Base-by-base conservation (phyloP, 139 green algal genomes). In the Zygnema cylindricum region DNA sequence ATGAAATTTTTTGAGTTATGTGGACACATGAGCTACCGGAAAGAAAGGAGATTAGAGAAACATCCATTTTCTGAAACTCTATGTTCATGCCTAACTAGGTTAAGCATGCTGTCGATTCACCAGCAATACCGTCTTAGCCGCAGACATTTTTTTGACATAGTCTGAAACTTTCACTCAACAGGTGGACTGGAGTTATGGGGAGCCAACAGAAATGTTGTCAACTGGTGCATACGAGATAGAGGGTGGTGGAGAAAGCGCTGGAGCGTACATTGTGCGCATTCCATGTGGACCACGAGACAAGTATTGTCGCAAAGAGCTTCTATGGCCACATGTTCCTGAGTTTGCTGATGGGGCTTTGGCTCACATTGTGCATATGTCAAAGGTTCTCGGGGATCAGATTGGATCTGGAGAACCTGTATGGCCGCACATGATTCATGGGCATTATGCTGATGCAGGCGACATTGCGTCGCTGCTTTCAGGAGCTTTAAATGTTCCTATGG, bases 251-350 rank as follows among this genome's bases (percentile, higher is more conserved):
- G 86, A 93, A 55, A 54, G 94, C 81, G 94, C 93, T 2, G 96
- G 96, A 11, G 95, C 96, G 7, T 98, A 95, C 93, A 98, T 99
- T 69, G 94, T 98, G 33, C 94, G 97, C 69, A 92, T 99, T 69
- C 93, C 95, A 21, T 96, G 92, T 88, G 96, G 97, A 22, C 92
- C 94, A 1, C 38, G 76, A 0, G 69, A 95, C 2, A 55, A 90
- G 32, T 98, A 98, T 90, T 71, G 98, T 32, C 92, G 32, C 11
- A 92, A 92, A 84, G 89, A 92, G 55, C 88, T 94, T 69, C 94
- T 99, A 83, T 99, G 96, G 96, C 96, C 96, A 0, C 94, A 98
- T 87, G 86, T 97, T 32, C 94, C 94, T 21, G 96, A 99, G 94
- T 98, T 98, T 94, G 92, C 95, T 2, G 96, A 98, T 32, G 82